These are phyloP conservation scores for Halenospora varia DNA, from an alignment of 495 filamentous ascomycete species.

Conservation along the genomic window DNA sequence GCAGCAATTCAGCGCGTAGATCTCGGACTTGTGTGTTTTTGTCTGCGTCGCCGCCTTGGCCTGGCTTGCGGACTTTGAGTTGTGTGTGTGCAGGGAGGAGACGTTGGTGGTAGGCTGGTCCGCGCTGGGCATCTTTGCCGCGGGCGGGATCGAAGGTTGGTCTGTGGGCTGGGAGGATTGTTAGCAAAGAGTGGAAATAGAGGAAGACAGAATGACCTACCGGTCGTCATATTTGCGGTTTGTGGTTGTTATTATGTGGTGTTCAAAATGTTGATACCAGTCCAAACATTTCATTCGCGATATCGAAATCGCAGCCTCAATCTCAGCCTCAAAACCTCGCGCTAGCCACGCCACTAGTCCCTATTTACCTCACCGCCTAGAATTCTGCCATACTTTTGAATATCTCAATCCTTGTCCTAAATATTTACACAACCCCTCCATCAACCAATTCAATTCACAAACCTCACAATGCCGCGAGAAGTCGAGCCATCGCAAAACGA, in stretches of 20 bases:
- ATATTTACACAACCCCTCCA: slow-evolving; percentile 7
- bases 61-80: slow-evolving; percentile 83
- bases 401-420: slow-evolving; percentile 5
- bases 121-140: slow-evolving; percentile 91
- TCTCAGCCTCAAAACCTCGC: not conserved
- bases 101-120: slow-evolving; percentile 93
- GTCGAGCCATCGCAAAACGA: slow-evolving; percentile 76
- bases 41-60: slow-evolving; percentile 85
- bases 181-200: slow-evolving; percentile 14
- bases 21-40: slow-evolving; percentile 68
- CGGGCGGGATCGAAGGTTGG: slow-evolving; percentile 93
- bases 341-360: slow-evolving; percentile 6
- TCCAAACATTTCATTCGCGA: too few relatives aligned
- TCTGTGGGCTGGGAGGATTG: slow-evolving; percentile 67
- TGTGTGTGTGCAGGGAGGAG: slow-evolving; percentile 89
- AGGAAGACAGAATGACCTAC: slow-evolving; percentile 17
- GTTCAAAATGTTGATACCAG: too few relatives aligned
- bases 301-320: not conserved
- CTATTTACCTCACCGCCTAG: slow-evolving; percentile 15
- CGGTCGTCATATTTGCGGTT: slow-evolving; percentile 31
- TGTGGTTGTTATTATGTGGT: not conserved
- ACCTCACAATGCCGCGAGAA: slow-evolving; percentile 78
- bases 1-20: slow-evolving; percentile 83
- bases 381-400: slow-evolving; percentile 4
- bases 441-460: slow-evolving; percentile 10